A percentile compares a stretch with the other conserved stretches of the same genome.
Evolutionary conservation across 2,329 filamentous ascomycete genomes (phyloP).

Genomic region (Thermochaetoides dissita): DNA sequence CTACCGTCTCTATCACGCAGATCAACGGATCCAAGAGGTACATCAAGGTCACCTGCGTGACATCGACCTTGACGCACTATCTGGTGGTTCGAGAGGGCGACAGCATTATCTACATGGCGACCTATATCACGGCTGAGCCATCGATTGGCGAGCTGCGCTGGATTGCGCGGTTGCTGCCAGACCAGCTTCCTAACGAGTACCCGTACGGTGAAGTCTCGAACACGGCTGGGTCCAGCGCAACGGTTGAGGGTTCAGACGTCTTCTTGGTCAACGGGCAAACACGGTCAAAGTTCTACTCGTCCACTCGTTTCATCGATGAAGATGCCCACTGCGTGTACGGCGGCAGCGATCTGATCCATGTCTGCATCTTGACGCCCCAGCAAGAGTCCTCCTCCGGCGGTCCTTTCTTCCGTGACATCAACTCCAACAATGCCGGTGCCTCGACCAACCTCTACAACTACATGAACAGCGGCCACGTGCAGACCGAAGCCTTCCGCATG

Average conservation of each 20-base stretch:
- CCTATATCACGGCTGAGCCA: slow-evolving; percentile 45
- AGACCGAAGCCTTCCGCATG: slow-evolving; percentile 47
- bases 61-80: slow-evolving; percentile 49
- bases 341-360: slow-evolving; percentile 33
- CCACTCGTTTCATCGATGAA: slow-evolving; percentile 56
- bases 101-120: slow-evolving; percentile 45
- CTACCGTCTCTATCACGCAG: slow-evolving; percentile 37
- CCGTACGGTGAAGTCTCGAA: slow-evolving; percentile 42
- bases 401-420: slow-evolving; percentile 53
- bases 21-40: slow-evolving; percentile 26
- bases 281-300: slow-evolving; percentile 57
- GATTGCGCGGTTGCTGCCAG: slow-evolving; percentile 44
- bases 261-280: slow-evolving; percentile 49
- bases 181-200: slow-evolving; percentile 35
- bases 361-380: slow-evolving; percentile 45
- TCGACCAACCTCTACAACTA: slow-evolving; percentile 51
- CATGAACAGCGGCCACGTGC: slow-evolving; percentile 52
- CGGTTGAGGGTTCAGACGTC: slow-evolving; percentile 45
- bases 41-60: slow-evolving; percentile 47
- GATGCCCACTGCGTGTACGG: slow-evolving; percentile 47
- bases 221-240: slow-evolving; percentile 34
- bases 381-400: slow-evolving; percentile 50
- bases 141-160: slow-evolving; percentile 47
- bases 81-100: slow-evolving; percentile 47
- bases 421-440: slow-evolving; percentile 47